These are phyloP conservation scores for Naganishia sp. DNA, from an alignment of 1,284 basidiomycete genomes.

Conservation along the genomic window DNA sequence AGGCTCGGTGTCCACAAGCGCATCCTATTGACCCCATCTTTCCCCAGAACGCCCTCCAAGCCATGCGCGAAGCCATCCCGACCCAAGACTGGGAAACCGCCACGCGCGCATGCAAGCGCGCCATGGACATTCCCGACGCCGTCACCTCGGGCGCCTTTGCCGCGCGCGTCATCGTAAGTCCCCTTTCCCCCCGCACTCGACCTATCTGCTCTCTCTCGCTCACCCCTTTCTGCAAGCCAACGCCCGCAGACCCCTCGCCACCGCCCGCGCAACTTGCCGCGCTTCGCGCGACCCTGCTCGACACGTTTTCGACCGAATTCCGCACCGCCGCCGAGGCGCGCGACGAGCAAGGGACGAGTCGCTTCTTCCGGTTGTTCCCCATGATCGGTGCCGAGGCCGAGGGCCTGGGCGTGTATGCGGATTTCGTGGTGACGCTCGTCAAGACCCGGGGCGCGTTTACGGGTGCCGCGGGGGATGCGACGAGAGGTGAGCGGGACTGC, in stretches of 20 bases:
- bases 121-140: conserved; percentile 76
- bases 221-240: conserved; percentile 66
- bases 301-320: conserved; percentile 77
- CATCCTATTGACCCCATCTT: neutral
- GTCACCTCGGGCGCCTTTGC: conserved; percentile 84
- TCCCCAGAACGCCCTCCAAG: conserved; percentile 71
- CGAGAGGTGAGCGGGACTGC: conserved; percentile 56
- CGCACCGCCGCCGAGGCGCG: conserved; percentile 69
- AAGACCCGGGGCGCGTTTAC: conserved; percentile 59
- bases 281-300: conserved; percentile 72
- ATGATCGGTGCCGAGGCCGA: conserved; percentile 71
- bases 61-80: conserved; percentile 75
- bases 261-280: conserved; percentile 78
- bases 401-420: conserved; percentile 89
- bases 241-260: conserved; percentile 78
- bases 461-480: conserved; percentile 69
- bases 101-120: conserved; percentile 81
- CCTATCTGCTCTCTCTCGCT: neutral
- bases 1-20: neutral
- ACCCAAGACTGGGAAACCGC: conserved; percentile 93
- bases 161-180: conserved; percentile 75
- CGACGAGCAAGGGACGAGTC: conserved; percentile 82
- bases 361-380: conserved; percentile 96
- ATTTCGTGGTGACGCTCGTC: conserved; percentile 89
- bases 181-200: conserved; percentile 38